These are phyloP conservation scores for Candida michaelii DNA, from an alignment of 805 yeast genomes.

Conservation along the genomic window DNA sequence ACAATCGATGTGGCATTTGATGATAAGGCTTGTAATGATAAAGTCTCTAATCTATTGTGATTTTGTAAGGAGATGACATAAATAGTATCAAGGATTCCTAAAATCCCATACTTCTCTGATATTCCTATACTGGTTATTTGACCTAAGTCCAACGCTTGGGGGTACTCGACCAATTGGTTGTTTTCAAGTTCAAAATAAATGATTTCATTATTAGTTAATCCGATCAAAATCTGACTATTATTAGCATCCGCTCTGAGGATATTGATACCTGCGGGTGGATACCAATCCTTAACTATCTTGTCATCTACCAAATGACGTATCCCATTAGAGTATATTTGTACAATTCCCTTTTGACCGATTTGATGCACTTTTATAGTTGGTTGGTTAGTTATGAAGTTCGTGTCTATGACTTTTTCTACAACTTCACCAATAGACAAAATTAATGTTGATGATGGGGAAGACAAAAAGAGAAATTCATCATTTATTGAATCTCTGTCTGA, in stretches of 20 bases:
- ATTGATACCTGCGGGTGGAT: conserved; percentile 73
- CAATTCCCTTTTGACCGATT: conserved; percentile 59
- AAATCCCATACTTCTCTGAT: conserved; percentile 55
- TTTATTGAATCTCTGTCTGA: conserved; percentile 40
- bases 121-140: conserved; percentile 47
- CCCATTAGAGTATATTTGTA: conserved; percentile 74
- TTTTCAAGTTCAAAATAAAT: conserved; percentile 80
- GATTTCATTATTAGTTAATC: conserved; percentile 69
- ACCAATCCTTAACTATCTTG: conserved; percentile 63
- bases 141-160: conserved; percentile 53
- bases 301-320: conserved; percentile 50
- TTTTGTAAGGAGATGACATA: conserved; percentile 64
- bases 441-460: conserved; percentile 60
- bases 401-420: conserved; percentile 70
- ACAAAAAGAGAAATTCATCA: conserved; percentile 66
- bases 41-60: conserved; percentile 55
- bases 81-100: conserved; percentile 73
- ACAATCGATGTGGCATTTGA: conserved; percentile 38
- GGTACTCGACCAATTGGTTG: conserved; percentile 70
- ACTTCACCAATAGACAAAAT: conserved; percentile 77
- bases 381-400: conserved; percentile 56
- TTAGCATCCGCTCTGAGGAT: conserved; percentile 64
- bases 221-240: conserved; percentile 65
- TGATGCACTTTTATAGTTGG: conserved; percentile 69
- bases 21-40: conserved; percentile 66